A percentile compares a stretch with the other conserved stretches of the same genome.
Conservation (phyloP, 2,329 filamentous ascomycete genomes). For the Fusarium armeniacum region DNA sequence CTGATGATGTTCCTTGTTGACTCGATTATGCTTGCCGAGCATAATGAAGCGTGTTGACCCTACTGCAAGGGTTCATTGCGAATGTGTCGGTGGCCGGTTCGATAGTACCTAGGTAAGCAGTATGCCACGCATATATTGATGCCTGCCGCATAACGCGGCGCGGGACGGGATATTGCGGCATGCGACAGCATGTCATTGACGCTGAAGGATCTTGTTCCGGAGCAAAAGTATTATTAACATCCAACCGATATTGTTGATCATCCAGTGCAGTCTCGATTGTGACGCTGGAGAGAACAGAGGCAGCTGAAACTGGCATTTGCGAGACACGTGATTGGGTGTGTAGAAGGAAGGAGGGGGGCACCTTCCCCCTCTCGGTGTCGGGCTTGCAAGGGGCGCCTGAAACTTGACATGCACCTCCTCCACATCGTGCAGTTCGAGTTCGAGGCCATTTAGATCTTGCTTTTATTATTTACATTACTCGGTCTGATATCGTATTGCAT, state of each 20-base stretch:
- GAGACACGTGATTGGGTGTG: conserved; percentile 41
- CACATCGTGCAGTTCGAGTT: conserved; percentile 21
- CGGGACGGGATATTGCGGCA: conserved; percentile 10
- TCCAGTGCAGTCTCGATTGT: conserved; percentile 31
- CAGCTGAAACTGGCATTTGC: conserved; percentile 43
- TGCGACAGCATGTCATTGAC: conserved; percentile 23
- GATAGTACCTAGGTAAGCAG: not conserved
- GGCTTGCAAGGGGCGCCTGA: conserved; percentile 42
- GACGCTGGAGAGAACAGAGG: conserved; percentile 34
- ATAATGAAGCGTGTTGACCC: not conserved
- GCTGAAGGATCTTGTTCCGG: conserved; percentile 9
- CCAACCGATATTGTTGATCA: conserved; percentile 26
- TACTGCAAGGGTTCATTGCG: conserved; percentile 3
- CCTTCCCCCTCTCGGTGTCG: conserved; percentile 37
- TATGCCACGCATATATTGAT: conserved; percentile 15
- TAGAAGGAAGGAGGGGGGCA: conserved; percentile 19
- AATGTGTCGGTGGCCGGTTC: conserved; percentile 5
- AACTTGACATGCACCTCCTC: conserved; percentile 29
- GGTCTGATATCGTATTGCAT: conserved; percentile 13
- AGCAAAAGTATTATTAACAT: conserved; percentile 8
- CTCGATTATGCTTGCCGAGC: conserved; percentile 4
- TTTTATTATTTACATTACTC: conserved; percentile 35
- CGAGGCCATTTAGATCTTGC: conserved; percentile 33
- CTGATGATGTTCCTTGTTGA: conserved; percentile 1
- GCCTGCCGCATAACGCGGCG: conserved; percentile 11